These are phyloP conservation scores for Groenewaldozyma sp. DNA, from an alignment of 1,139 yeast genomes.

Conservation along the genomic window DNA sequence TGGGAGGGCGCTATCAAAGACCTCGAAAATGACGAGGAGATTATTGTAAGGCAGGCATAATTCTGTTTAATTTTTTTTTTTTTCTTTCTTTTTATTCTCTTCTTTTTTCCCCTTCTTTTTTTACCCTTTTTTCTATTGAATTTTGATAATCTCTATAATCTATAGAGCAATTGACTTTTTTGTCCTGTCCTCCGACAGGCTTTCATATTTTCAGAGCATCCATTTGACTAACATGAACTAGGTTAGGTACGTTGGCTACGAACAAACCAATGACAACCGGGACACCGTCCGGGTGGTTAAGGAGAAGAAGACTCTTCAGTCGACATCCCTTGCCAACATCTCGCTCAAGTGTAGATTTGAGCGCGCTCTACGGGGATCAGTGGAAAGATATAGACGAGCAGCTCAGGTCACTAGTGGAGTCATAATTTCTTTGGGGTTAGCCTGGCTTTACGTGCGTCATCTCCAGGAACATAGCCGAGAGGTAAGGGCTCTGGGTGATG, in stretches of 20 bases:
- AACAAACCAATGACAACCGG: conserved; percentile 3
- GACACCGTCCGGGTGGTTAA: background rate
- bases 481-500: conserved; percentile 25
- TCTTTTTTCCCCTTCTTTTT: conserved; percentile 6
- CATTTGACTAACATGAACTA: too few relatives aligned
- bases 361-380: conserved; percentile 19
- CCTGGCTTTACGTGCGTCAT: conserved; percentile 5
- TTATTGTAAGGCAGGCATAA: conserved; percentile 75
- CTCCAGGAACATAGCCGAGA: conserved; percentile 11
- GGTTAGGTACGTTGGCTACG: too few relatives aligned
- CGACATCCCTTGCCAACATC: conserved; percentile 30
- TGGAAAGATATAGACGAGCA: conserved; percentile 26
- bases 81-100: background rate
- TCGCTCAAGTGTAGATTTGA: conserved; percentile 26
- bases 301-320: conserved; percentile 23
- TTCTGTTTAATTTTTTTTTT: conserved; percentile 8
- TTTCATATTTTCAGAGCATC: too few relatives aligned
- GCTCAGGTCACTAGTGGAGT: conserved; percentile 14
- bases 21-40: conserved; percentile 63
- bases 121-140: conserved; percentile 1
- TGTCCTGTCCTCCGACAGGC: too few relatives aligned
- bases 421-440: conserved; percentile 5
- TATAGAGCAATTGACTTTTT: background rate
- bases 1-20: conserved; percentile 64
- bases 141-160: conserved; percentile 7